These are phyloP conservation scores for Ogataea naganishii DNA, from an alignment of 805 yeast genomes.

Conservation along the genomic window DNA sequence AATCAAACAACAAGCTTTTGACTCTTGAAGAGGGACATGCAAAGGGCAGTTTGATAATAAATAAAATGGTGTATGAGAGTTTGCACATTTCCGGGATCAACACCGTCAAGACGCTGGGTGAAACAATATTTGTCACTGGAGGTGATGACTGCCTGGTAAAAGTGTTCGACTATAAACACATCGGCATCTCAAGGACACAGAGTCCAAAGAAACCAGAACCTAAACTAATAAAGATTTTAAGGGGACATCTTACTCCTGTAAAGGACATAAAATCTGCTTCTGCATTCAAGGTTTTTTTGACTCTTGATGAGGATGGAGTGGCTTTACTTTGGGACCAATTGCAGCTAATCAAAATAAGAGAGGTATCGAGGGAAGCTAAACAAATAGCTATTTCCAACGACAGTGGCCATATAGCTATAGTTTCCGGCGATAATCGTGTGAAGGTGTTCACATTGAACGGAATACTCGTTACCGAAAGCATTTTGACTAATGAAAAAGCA, in stretches of 20 bases:
- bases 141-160: constrained; percentile 53
- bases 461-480: constrained; percentile 22
- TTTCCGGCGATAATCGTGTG: constrained; percentile 17
- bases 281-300: constrained; percentile 45
- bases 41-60: constrained; percentile 20
- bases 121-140: constrained; percentile 37
- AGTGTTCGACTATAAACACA: too few species aligned
- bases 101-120: constrained; percentile 30
- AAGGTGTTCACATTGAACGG: constrained; percentile 48
- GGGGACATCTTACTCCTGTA: constrained; percentile 51
- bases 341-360: constrained; percentile 39
- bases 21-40: constrained; percentile 6
- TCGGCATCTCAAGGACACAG: not conserved
- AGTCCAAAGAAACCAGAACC: constrained; percentile 14
- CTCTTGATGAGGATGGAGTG: constrained; percentile 46
- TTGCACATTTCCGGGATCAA: constrained; percentile 33
- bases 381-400: constrained; percentile 42
- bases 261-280: constrained; percentile 38
- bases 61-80: constrained; percentile 33
- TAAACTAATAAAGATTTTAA: constrained; percentile 33
- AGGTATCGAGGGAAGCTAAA: constrained; percentile 11
- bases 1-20: constrained; percentile 3
- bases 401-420: constrained; percentile 42
- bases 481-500: constrained; percentile 6
- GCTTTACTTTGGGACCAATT: constrained; percentile 61